Base-by-base conservation (phyloP, 73 alveolate genomes). In the Paraurostyla sp. region DNA sequence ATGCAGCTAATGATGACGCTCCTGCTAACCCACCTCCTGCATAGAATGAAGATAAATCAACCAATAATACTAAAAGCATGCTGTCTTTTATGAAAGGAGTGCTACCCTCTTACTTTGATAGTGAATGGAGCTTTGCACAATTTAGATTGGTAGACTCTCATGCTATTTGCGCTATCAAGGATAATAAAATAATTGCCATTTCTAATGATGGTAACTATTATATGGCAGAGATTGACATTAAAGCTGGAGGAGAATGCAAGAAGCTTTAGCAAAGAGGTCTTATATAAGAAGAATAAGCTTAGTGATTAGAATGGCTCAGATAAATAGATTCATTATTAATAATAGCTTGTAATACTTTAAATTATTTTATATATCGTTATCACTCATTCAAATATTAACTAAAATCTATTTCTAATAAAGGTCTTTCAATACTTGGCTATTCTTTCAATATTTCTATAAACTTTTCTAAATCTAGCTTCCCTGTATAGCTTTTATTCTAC, bases 101-200 rank as follows among this genome's bases (percentile, higher is more conserved):
- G 1, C 62, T 93, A 23, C 93, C 93, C n/a, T 25, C 63, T 38
- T 96, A 97, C 82, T 96, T 98, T 43, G 95, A 95, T 56, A 87
- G 97, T 6, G 99, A 98, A 85, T 97, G 99, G 99, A 91, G 98
- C 76, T 98, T 96, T 91, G 98, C 98, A 62, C 71, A 97, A 88
- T 94, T 97, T 92, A 92, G 97, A 71, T 89, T 96, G 20, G 93
- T 73, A 25, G 98, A 93, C 76, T 73, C 94, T 6, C 83, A 91
- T 76, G 90, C 98, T 18, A 84, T 93, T 27, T 87, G 96, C 45
- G 78, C 91, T 27, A 87, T 83, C 18, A 51, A 88, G 52, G 99
- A 96, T 71, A 91, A 96, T 90, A 38, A 95, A 38, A 87, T 96
- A 38, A 71, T 95, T 43, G 97, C 96, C 15, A 91, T 94, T 22